Percentiles rank a stretch among this genome's conserved stretches.
phyloP scores from a whole-genome alignment of 108 stramenopile species.

The Nitzschia inconspicua region DNA sequence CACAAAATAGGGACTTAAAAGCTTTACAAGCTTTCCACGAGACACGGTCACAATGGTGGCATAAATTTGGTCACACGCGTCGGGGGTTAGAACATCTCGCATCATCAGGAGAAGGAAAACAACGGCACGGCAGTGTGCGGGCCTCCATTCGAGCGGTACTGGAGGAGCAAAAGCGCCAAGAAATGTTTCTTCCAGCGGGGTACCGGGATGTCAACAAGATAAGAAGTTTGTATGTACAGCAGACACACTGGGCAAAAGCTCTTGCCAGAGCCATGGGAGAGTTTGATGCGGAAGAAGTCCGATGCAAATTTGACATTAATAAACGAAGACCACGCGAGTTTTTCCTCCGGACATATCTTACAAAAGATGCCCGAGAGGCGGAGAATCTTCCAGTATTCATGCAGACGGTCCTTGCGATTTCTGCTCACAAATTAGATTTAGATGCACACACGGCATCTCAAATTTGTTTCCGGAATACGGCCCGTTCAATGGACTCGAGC shows the following conservation, averaged over 20 bases:
- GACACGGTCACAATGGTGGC: conserved; percentile 61
- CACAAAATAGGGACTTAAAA: background rate
- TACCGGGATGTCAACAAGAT: conserved; percentile 45
- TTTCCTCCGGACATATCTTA: conserved; percentile 48
- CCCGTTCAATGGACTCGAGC: too few species aligned
- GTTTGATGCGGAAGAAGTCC: conserved; percentile 67
- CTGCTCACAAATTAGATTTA: background rate
- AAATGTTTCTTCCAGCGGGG: conserved; percentile 19
- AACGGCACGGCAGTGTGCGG: conserved; percentile 54
- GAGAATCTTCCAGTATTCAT: conserved; percentile 26
- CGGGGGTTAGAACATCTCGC: conserved; percentile 72
- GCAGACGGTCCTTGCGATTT: conserved; percentile 4
- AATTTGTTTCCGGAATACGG: conserved; percentile 30
- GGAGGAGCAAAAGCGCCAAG: conserved; percentile 61
- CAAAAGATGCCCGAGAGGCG: background rate
- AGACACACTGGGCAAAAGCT: conserved; percentile 65
- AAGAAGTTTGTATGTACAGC: conserved; percentile 50
- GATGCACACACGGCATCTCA: conserved; percentile 44
- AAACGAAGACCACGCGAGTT: conserved; percentile 60
- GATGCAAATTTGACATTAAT: conserved; percentile 47
- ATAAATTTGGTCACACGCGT: conserved; percentile 69
- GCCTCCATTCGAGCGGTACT: conserved; percentile 52
- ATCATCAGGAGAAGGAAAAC: conserved; percentile 59
- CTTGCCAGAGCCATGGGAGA: conserved; percentile 66
- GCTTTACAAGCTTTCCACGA: conserved; percentile 1